Evolutionary conservation across 257 asterid genomes (phyloP).

Genomic region (Catharanthus roseus): DNA sequence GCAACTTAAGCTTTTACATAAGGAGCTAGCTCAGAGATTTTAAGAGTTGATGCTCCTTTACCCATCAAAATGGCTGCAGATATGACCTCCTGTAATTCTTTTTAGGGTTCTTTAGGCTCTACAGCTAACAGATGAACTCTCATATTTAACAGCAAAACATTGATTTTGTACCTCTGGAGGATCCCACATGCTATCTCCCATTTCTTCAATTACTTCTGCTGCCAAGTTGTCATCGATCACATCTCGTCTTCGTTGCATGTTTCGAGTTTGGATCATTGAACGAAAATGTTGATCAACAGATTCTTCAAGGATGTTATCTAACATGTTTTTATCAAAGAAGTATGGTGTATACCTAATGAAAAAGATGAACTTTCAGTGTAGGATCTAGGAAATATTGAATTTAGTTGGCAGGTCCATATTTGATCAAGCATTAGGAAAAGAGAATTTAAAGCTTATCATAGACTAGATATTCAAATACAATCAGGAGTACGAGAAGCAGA

Average conservation of each 20-base stretch:
- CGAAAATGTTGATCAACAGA: slow-evolving; percentile 87
- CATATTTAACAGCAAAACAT: neutral
- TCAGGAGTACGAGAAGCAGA: neutral
- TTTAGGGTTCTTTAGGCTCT: too few species aligned
- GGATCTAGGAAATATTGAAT: neutral
- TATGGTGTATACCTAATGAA: slow-evolving; percentile 82
- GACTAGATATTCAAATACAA: neutral
- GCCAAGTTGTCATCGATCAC: slow-evolving; percentile 57
- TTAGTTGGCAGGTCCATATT: neutral
- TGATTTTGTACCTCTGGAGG: slow-evolving; percentile 71
- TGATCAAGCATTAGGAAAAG: neutral
- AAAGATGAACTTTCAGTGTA: slow-evolving; percentile 6
- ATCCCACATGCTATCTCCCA: slow-evolving; percentile 77
- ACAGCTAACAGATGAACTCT: neutral
- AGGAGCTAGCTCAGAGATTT: neutral
- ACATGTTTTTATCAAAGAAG: slow-evolving; percentile 79
- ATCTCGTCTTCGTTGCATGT: slow-evolving; percentile 65
- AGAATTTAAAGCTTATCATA: neutral
- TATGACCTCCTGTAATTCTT: neutral
- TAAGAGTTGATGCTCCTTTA: neutral
- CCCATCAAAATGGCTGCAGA: neutral
- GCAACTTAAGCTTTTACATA: neutral
- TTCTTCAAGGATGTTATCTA: slow-evolving; percentile 88
- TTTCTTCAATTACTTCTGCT: slow-evolving; percentile 73
- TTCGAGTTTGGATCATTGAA: slow-evolving; percentile 65